Percentiles rank a stretch among this genome's conserved stretches.
These are phyloP conservation scores for Macadamia tetraphylla DNA, from an alignment of 164 flowering plant genomes.

Conservation along the genomic window DNA sequence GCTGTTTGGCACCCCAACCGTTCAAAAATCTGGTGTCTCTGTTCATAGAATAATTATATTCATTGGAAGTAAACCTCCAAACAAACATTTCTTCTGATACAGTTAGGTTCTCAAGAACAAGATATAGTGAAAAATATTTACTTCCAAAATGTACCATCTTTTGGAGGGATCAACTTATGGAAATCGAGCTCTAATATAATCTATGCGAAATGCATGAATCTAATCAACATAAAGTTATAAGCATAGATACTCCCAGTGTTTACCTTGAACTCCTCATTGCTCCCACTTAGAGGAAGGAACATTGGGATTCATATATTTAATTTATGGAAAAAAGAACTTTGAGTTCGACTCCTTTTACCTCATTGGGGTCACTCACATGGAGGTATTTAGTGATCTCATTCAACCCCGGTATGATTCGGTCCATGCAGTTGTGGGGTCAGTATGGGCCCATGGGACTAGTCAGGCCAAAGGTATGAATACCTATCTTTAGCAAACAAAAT, in stretches of 20 bases:
- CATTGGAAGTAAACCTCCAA: background rate
- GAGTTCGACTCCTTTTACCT: too few species aligned
- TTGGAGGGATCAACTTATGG: slow-evolving; percentile 8
- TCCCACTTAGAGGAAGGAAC: slow-evolving; percentile 5
- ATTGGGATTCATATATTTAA: too few species aligned
- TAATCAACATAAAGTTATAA: background rate
- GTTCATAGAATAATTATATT: background rate
- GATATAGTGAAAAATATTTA: background rate
- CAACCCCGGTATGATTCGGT: too few species aligned
- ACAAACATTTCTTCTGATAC: slow-evolving; percentile 6
- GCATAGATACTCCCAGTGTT: background rate
- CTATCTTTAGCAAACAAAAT: too few species aligned
- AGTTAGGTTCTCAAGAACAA: background rate
- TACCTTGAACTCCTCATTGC: background rate
- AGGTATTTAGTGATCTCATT: too few species aligned
- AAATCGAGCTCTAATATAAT: slow-evolving; percentile 6
- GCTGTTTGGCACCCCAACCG: background rate
- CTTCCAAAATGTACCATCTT: background rate
- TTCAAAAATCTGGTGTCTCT: too few species aligned
- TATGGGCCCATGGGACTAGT: too few species aligned
- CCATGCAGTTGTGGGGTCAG: too few species aligned
- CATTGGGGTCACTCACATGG: too few species aligned
- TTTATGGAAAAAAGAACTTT: too few species aligned
- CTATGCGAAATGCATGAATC: slow-evolving; percentile 20
- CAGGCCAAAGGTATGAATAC: too few species aligned